Base-by-base conservation (phyloP, 2,329 filamentous ascomycete genomes). In the Botrytis fragariae region DNA sequence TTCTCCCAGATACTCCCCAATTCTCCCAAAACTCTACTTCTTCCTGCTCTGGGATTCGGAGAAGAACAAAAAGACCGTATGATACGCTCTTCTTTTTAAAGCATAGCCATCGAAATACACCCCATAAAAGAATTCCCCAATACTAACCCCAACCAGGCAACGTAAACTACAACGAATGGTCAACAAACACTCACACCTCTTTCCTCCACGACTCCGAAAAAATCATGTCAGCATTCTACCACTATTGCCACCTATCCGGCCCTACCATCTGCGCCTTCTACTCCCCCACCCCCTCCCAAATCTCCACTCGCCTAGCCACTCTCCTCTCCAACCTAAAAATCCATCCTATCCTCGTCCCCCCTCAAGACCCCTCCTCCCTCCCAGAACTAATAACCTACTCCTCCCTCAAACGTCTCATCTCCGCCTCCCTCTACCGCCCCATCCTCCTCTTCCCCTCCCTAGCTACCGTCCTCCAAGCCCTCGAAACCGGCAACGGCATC, bases 131-230 rank as follows among this genome's bases (percentile, higher is more conserved):
- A 10, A 51, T 22, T 44, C 4, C 88, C 85, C 29, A 84, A 86
- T 3, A 84, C 88, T 73, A 86, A 85, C 67, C 90, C 80, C 63
- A 83, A 83, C 74, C 85, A 77, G 77, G 77, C 8, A 76, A 76
- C 59, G 76, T 78, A 18, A 79, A 81, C 62, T 75, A 77, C 25
- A 61, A 68, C 4, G 78, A 81, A 67, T 81, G 77, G 74, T 77
- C 77, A 18, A 72, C 72, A 22, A 74, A 76, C 18, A 79, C 80
- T 1, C 83, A 85, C 72, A 80, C 83, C 75, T 85, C 85, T 74
- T 87, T 87, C 70, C 74, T 80, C 37, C 63, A 76, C 22, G 80
- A 81, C 62, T 75, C 80, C 2, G 79, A 81, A 42, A 76, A 73
- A 39, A 77, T 81, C 1, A 76, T 80, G 74, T 69, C 72, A 42